Evolutionary conservation across 805 yeast species (phyloP).

Genomic region (Citeromyces matritensis): DNA sequence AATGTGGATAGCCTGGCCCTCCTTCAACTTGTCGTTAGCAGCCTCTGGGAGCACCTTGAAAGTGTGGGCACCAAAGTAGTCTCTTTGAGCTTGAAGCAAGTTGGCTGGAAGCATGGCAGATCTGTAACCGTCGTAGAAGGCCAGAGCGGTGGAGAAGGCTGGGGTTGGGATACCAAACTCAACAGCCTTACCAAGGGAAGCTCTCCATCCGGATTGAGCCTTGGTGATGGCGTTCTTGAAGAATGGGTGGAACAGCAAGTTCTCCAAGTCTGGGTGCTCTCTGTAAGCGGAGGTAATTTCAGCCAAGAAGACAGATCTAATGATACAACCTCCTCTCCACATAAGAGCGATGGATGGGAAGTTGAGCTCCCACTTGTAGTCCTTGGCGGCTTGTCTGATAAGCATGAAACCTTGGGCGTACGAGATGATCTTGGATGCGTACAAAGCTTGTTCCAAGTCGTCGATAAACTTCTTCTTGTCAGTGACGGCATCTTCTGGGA

Average conservation of each 20-base stretch:
- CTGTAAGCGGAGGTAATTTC: slow-evolving; percentile 96
- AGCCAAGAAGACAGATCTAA: slow-evolving; percentile 95
- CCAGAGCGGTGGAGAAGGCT: slow-evolving; percentile 90
- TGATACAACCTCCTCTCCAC: slow-evolving; percentile 99
- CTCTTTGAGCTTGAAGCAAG: slow-evolving; percentile 98
- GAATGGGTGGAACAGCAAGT: slow-evolving; percentile 91
- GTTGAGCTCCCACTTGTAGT: slow-evolving; percentile 93
- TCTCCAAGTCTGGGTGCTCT: slow-evolving; percentile 84
- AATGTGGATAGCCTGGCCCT: slow-evolving; percentile 74
- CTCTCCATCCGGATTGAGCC: slow-evolving; percentile 96
- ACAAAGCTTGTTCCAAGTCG: slow-evolving; percentile 93
- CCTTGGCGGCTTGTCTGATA: slow-evolving; percentile 95
- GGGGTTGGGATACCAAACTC: slow-evolving; percentile 92
- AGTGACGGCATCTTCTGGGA: slow-evolving; percentile 45
- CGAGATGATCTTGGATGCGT: slow-evolving; percentile 96
- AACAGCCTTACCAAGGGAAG: slow-evolving; percentile 64
- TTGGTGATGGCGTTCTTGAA: slow-evolving; percentile 80
- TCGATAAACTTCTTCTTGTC: slow-evolving; percentile 80
- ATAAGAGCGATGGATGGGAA: slow-evolving; percentile 92
- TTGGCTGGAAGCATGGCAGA: slow-evolving; percentile 92
- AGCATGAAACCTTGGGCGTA: slow-evolving; percentile 99
- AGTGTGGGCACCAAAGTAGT: slow-evolving; percentile 99
- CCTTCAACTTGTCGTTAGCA: slow-evolving; percentile 66
- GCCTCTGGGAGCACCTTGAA: slow-evolving; percentile 85
- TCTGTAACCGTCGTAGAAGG: slow-evolving; percentile 99